A percentile compares a stretch with the other conserved stretches of the same genome.
phyloP scores from a whole-genome alignment of 2,329 filamentous ascomycete genomes.

The Neonectria ditissima region DNA sequence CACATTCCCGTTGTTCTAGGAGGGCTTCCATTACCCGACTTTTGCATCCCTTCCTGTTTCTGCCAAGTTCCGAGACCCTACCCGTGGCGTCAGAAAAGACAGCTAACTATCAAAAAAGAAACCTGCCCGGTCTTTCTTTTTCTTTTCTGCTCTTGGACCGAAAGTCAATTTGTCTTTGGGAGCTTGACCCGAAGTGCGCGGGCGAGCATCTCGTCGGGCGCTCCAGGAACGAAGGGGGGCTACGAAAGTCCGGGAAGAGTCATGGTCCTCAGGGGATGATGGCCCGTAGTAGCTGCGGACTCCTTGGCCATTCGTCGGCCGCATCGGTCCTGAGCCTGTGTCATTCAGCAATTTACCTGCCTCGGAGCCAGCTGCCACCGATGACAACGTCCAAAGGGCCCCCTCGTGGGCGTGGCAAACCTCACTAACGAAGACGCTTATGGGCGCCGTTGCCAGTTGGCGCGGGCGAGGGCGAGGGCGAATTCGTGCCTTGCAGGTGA shows the following conservation, averaged over 20 bases:
- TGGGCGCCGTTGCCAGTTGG: not conserved
- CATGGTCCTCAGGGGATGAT: not conserved
- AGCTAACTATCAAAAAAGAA: not conserved
- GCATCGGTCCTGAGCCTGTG: not conserved
- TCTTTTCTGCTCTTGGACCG: not conserved
- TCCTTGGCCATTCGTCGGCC: not conserved
- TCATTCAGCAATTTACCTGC: not conserved
- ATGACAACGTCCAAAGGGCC: not conserved
- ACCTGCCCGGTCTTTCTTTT: not conserved
- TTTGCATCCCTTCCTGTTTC: not conserved
- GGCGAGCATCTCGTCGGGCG: not conserved
- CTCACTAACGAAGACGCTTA: not conserved
- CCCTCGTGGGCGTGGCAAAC: not conserved
- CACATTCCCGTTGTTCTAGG: not conserved
- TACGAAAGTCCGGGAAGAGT: not conserved
- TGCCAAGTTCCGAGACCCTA: not conserved
- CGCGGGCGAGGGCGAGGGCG: not conserved
- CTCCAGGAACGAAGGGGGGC: not conserved
- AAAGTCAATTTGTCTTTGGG: constrained; percentile 5
- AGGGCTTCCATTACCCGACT: not conserved
- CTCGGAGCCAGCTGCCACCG: not conserved
- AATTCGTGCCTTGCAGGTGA: not conserved
- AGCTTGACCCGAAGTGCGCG: not conserved
- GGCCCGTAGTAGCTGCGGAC: not conserved
- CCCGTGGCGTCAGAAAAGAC: not conserved